phyloP scores from a whole-genome alignment of 2,329 filamentous ascomycete genomes.

The Xylariaceae sp. region DNA sequence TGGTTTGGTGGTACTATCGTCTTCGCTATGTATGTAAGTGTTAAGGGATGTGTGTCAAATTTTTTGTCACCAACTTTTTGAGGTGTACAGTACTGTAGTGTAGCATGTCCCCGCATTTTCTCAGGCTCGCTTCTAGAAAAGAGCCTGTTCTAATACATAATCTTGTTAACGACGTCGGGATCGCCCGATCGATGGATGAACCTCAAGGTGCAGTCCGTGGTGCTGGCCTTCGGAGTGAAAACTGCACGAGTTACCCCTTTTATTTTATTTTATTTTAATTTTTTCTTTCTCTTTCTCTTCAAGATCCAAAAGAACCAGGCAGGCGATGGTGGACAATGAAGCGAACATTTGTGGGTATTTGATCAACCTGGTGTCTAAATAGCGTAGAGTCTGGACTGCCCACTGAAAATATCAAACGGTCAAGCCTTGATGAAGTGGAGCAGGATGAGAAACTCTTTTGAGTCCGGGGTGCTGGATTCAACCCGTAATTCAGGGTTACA shows the following conservation, averaged over 20 bases:
- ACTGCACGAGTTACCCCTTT: background rate
- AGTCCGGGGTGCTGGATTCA: constrained; percentile 15
- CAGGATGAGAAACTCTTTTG: too few species aligned
- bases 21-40: too few species aligned
- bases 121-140: too few species aligned
- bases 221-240: background rate
- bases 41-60: too few species aligned
- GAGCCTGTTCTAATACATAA: too few species aligned
- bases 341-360: background rate
- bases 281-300: background rate
- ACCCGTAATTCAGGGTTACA: constrained; percentile 23
- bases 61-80: too few species aligned
- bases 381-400: background rate
- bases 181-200: background rate
- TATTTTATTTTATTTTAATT: too few species aligned
- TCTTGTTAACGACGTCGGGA: background rate
- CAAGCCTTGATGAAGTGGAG: too few species aligned
- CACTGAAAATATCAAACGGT: background rate
- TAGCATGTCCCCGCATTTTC: too few species aligned
- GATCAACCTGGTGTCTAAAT: background rate
- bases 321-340: background rate
- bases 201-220: background rate
- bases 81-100: too few species aligned
- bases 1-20: too few species aligned
- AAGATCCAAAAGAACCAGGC: background rate